Evolutionary conservation across 1,284 basidiomycete species (phyloP).

Genomic region (Cutaneotrichosporon sp.): DNA sequence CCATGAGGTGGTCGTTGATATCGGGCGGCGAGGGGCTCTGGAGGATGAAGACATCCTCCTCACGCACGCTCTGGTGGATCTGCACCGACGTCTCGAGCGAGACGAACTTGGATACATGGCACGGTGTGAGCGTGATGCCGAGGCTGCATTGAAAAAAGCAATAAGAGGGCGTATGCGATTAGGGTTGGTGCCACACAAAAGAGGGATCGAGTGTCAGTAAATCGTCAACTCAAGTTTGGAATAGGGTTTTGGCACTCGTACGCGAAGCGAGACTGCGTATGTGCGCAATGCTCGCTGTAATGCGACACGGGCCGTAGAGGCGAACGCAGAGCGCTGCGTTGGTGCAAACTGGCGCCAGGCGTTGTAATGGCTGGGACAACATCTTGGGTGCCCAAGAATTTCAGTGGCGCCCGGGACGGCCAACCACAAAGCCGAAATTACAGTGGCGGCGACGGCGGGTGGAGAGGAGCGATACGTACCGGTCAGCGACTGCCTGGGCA

Average conservation of each 20-base stretch:
- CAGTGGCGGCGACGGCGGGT: too few relatives aligned
- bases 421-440: too few relatives aligned
- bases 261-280: background rate
- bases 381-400: too few relatives aligned
- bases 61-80: constrained; percentile 88
- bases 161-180: background rate
- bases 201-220: background rate
- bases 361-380: too few relatives aligned
- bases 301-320: too few relatives aligned
- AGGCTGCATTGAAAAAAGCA: constrained; percentile 57
- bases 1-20: constrained; percentile 53
- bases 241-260: background rate
- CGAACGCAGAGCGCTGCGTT: too few relatives aligned
- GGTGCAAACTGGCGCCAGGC: too few relatives aligned
- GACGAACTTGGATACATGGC: constrained; percentile 91
- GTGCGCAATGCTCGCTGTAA: background rate
- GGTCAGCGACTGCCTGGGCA: constrained; percentile 85
- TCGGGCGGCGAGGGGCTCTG: constrained; percentile 55
- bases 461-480: constrained; percentile 58
- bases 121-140: constrained; percentile 81
- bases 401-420: background rate
- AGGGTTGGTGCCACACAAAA: background rate
- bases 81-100: constrained; percentile 91
- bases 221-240: background rate
- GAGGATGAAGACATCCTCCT: constrained; percentile 96